These are phyloP conservation scores for Casuarina glauca DNA, from an alignment of 306 rosid species.

Conservation along the genomic window DNA sequence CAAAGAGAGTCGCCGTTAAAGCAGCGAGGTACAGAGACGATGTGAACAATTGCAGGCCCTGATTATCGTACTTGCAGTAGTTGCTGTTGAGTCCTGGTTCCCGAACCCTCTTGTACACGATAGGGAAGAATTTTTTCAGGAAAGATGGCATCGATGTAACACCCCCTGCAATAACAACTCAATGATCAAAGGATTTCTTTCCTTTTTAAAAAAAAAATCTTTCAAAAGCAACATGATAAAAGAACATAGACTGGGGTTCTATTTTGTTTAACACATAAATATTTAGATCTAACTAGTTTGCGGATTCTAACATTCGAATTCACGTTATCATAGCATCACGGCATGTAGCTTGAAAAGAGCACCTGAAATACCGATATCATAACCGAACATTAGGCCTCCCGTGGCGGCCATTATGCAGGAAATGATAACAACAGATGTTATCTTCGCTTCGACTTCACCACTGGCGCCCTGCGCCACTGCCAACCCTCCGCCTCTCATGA, in stretches of 20 bases:
- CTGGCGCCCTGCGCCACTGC: neutral
- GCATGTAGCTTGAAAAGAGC: neutral
- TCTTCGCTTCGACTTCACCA: constrained; percentile 70
- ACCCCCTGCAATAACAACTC: constrained; percentile 50
- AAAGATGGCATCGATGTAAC: constrained; percentile 70
- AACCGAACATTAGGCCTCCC: constrained; percentile 94
- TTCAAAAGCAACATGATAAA: neutral
- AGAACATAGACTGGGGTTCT: neutral
- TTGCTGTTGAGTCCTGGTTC: constrained; percentile 28
- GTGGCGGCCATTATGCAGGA: constrained; percentile 89
- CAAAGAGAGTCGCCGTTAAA: constrained; percentile 55
- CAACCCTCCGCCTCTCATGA: constrained; percentile 66
- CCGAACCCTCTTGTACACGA: constrained; percentile 38
- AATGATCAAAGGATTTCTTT: neutral
- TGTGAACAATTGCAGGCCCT: constrained; percentile 67
- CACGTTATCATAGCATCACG: no score
- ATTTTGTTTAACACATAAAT: no score
- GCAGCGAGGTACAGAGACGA: constrained; percentile 84
- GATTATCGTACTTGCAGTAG: constrained; percentile 79
- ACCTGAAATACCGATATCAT: constrained; percentile 89
- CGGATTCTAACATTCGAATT: no score
- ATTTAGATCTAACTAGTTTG: no score
- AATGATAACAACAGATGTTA: constrained; percentile 72
- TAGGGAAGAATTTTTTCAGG: constrained; percentile 60
- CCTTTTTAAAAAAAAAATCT: no score